Evolutionary conservation across 2,329 filamentous ascomycete species (phyloP).

Genomic region (Ophiognomonia clavigignenti-juglandacearum): DNA sequence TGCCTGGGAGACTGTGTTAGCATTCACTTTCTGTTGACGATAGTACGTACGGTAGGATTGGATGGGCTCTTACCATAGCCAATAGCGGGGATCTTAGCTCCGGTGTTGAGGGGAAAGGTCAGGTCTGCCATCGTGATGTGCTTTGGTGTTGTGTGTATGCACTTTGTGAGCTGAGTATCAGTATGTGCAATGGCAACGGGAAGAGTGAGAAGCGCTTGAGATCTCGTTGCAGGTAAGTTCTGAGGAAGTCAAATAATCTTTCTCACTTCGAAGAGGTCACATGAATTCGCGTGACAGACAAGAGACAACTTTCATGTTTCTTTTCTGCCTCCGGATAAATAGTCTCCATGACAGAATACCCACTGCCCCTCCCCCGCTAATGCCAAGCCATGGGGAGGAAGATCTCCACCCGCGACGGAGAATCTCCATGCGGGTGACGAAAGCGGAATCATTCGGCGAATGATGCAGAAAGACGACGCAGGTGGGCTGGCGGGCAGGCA

Average conservation of each 20-base stretch:
- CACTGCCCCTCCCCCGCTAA: conserved; percentile 1
- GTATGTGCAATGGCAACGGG: no score
- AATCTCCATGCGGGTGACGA: not conserved
- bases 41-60: not conserved
- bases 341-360: not conserved
- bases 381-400: not conserved
- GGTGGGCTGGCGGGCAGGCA: no score
- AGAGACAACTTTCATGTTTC: no score
- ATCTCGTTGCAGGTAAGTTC: not conserved
- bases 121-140: conserved; percentile 44
- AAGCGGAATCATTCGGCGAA: not conserved
- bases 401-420: no score
- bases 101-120: conserved; percentile 61
- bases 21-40: not conserved
- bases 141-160: no score
- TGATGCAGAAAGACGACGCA: no score
- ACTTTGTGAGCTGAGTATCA: no score
- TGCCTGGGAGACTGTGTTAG: conserved; percentile 38
- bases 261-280: not conserved
- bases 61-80: conserved; percentile 48
- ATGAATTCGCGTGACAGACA: no score
- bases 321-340: not conserved
- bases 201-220: not conserved
- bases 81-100: conserved; percentile 57
- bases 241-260: no score